Evolutionary conservation across 805 yeast genomes (phyloP), one percentile per base, ranked within the genome.

Genomic region (Ogataea pini): DNA sequence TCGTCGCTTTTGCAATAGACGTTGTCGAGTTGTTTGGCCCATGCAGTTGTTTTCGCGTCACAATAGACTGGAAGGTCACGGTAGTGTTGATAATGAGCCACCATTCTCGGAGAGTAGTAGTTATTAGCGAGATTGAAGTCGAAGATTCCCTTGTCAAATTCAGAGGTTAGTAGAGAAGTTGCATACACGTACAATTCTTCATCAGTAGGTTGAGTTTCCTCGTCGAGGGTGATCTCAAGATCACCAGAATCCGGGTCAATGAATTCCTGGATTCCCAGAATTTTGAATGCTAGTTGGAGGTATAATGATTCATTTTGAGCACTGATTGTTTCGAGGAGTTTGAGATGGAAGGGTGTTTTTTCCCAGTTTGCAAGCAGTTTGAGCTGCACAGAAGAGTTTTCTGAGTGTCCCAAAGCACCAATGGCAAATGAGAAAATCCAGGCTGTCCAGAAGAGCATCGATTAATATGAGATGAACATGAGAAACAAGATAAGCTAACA

Each of bases 1-100:
- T 86, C 96, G 47, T 80, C 87, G 2, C 83, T 70, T 8, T 84
- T 78, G 57, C 90, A 83, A 59, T 83, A 85, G 2, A 75, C 63
- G 34, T 57, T 50, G 20, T 72, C 71, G 42, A 78, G 78, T 49
- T 83, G 80, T 53, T 73, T 73, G 48, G 63, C 74, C 76, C 87
- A 83, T 1, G 80, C 71, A 4, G 56, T 58, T 5, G 71, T 62
- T 2, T 59, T 47, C 22, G 48, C 51, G 12, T 57, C 42, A 27
- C 65, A 62, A 44, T 50, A 44, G 7, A 48, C 36, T 3, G 76
- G 70, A n/a, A 57, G 51, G 0, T 75, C 67, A 2, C 60, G 63
- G 58, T 78, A 88, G 59, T 76, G 70, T 44, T 76, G 73, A 59
- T 74, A 84, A 46, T 87, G 87, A 1, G 90, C 70, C 58, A 81